A percentile compares a stretch with the other conserved stretches of the same genome.
These are phyloP conservation scores for Pseudonitzschia pungens DNA, from an alignment of 108 stramenopile species.

Conservation along the genomic window DNA sequence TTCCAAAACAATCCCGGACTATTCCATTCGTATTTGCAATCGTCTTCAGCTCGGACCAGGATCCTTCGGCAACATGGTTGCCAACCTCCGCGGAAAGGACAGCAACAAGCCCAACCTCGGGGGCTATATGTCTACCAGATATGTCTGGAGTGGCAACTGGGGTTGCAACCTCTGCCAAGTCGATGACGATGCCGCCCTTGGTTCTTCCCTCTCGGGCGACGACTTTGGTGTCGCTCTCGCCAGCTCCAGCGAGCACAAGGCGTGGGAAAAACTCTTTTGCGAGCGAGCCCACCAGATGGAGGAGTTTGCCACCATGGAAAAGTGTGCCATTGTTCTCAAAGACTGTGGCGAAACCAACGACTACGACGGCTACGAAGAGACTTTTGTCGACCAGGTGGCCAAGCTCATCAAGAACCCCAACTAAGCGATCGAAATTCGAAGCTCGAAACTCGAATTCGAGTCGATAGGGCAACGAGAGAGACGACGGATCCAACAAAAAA, in stretches of 20 bases:
- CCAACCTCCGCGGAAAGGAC: not conserved
- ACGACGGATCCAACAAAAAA: too few species aligned
- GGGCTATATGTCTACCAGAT: not conserved
- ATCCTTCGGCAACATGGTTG: not conserved
- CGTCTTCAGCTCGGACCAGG: too few species aligned
- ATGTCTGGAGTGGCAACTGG: not conserved
- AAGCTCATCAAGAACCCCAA: too few species aligned
- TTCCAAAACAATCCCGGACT: too few species aligned
- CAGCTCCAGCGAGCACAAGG: not conserved
- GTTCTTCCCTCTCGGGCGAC: not conserved
- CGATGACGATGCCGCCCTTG: not conserved
- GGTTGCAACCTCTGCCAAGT: not conserved
- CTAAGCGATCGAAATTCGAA: too few species aligned
- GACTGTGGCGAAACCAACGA: not conserved
- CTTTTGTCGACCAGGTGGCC: too few species aligned
- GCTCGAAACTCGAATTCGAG: too few species aligned
- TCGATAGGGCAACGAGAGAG: too few species aligned
- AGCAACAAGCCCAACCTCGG: not conserved
- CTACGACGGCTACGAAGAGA: too few species aligned
- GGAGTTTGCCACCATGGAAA: not conserved
- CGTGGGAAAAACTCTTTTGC: constrained; percentile 4
- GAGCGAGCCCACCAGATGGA: not conserved
- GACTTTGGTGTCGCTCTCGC: not conserved
- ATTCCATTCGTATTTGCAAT: too few species aligned
- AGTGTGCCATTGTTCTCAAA: not conserved